Conservation (phyloP, 805 yeast species). For the Metschnikowia cerradonensis region DNA sequence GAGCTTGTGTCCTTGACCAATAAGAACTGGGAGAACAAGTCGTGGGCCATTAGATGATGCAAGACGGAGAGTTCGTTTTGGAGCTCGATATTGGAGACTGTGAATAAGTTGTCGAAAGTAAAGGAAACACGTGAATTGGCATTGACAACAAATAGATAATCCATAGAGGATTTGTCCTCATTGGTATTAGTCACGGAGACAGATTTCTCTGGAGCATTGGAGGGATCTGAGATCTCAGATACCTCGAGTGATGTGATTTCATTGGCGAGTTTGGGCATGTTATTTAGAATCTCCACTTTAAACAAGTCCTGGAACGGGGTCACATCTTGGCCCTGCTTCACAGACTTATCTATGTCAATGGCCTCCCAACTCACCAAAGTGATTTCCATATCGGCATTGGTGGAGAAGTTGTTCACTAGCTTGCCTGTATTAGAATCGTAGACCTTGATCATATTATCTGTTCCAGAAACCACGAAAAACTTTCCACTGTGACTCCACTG, state of each 20-base stretch:
- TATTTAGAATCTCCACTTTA: slow-evolving; percentile 24
- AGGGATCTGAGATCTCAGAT: slow-evolving; percentile 9
- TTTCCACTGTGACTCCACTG: slow-evolving; percentile 36
- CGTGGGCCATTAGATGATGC: slow-evolving; percentile 19
- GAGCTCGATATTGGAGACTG: slow-evolving; percentile 23
- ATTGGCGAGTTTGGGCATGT: slow-evolving; percentile 34
- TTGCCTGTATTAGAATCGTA: slow-evolving; percentile 47
- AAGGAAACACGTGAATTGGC: slow-evolving; percentile 21
- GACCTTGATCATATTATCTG: slow-evolving; percentile 39
- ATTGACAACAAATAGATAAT: slow-evolving; percentile 26
- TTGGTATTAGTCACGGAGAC: slow-evolving; percentile 12
- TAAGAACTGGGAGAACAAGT: slow-evolving; percentile 27
- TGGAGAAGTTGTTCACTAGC: slow-evolving; percentile 24
- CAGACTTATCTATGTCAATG: slow-evolving; percentile 4
- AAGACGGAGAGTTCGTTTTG: slow-evolving; percentile 17
- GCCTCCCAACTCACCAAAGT: slow-evolving; percentile 19
- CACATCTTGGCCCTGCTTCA: not conserved
- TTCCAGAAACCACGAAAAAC: slow-evolving; percentile 43
- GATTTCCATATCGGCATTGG: slow-evolving; percentile 14
- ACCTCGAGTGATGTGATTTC: slow-evolving; percentile 6
- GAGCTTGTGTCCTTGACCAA: slow-evolving; percentile 15
- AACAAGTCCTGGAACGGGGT: slow-evolving; percentile 21
- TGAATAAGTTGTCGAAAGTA: slow-evolving; percentile 30
- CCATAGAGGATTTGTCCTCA: slow-evolving; percentile 12
- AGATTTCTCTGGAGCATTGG: slow-evolving; percentile 6